Evolutionary conservation across 352 stramenopile species (phyloP), one percentile per base, ranked within the genome.

Genomic region (Globisporangium irregulare): DNA sequence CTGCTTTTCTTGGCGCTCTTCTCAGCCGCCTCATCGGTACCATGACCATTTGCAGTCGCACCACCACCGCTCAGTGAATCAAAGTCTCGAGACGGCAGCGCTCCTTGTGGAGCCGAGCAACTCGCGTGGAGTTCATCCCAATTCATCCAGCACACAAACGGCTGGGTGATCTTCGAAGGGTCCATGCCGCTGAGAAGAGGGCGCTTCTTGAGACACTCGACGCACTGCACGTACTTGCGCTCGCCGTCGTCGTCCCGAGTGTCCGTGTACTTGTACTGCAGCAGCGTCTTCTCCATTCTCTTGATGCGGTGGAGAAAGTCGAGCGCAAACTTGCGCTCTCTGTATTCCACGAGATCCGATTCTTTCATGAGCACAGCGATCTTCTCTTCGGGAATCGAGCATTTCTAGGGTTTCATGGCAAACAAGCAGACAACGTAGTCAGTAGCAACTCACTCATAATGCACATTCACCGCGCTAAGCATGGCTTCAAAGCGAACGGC

Each of bases 111-210:
- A 27, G 84, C 86, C n/a, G 82, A 91, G 68, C 86, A 93, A 57
- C 84, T 92, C 59, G 86, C 84, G 59, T 89, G 77, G 1, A 93
- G 73, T 51, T 93, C 86, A 62, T 93, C 86, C 80, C 82, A 92
- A 60, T 93, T 92, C 86, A 93, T 93, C 86, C 86, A 93, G 70
- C 86, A 93, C 48, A 84, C 81, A 66, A 93, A 93, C n/a, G 86
- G 86, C 67, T 93, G 79, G 2, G 74, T 72, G 43, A 92, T 67
- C 68, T 87, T 91, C 48, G 73, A 69, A 15, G 80, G 77, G 48
- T 93, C 83, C 86, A 93, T 92, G 58, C 86, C 86, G 59, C 77
- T 80, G 24, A 93, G 75, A n/a, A 93, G 70, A 38, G 86, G 82
- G 1, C 86, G 82, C 55, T 87, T 73, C 68, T 93, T 93, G 54